Evolutionary conservation across 352 stramenopile genomes (phyloP).

Genomic region (Phytophthora tubulina): DNA sequence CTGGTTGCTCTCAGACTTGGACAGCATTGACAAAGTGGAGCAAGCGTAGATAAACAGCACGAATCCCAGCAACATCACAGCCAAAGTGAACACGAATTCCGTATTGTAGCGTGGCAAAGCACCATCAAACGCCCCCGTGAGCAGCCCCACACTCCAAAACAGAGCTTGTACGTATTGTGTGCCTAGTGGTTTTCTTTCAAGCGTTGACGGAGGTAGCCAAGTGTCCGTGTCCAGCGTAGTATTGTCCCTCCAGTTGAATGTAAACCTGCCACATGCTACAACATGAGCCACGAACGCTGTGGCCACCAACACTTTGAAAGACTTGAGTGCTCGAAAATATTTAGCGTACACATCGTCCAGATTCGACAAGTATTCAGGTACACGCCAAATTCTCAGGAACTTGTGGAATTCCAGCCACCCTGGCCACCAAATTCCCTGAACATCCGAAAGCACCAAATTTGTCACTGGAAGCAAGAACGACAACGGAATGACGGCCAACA

Average conservation of each 20-base stretch:
- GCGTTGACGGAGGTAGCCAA: constrained; percentile 33
- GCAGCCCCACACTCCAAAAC: constrained; percentile 67
- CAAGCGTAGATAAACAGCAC: constrained; percentile 72
- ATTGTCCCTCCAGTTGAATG: constrained; percentile 40
- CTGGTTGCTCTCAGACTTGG: constrained; percentile 70
- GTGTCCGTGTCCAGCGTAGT: constrained; percentile 1
- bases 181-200: constrained; percentile 9
- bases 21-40: constrained; percentile 74
- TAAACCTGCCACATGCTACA: constrained; percentile 55
- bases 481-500: constrained; percentile 52
- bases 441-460: too few relatives aligned
- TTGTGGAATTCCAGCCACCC: constrained; percentile 68
- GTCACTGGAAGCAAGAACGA: background rate
- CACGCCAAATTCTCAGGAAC: constrained; percentile 51
- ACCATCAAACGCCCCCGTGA: constrained; percentile 67
- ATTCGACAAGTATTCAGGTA: constrained; percentile 54
- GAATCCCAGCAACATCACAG: constrained; percentile 61
- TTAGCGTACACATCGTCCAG: constrained; percentile 68
- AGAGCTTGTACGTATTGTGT: constrained; percentile 50
- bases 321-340: constrained; percentile 60
- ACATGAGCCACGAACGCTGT: constrained; percentile 59
- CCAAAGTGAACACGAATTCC: constrained; percentile 62
- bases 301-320: constrained; percentile 54
- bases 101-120: constrained; percentile 42
- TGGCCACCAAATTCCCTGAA: background rate